Percentiles rank a stretch among this genome's conserved stretches.
These are phyloP conservation scores for Aspergillus heteromorphus DNA, from an alignment of 495 filamentous ascomycete genomes.

Conservation along the genomic window DNA sequence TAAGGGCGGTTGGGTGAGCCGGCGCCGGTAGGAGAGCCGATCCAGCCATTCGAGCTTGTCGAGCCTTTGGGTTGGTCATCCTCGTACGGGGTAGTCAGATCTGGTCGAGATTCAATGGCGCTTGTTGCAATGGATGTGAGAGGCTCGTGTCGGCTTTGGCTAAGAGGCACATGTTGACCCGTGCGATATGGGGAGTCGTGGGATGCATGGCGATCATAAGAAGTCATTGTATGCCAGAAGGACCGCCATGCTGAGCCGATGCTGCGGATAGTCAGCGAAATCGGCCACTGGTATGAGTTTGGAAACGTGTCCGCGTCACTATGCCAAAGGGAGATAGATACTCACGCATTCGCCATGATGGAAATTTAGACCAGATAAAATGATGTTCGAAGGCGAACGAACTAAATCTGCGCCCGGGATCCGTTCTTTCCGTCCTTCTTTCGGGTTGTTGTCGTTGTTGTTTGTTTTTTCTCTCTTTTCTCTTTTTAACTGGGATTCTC, in stretches of 20 bases:
- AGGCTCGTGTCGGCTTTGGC: slow-evolving; percentile 62
- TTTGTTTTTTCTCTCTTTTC: too few species aligned
- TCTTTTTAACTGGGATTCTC: neutral
- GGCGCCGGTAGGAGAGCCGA: slow-evolving; percentile 54
- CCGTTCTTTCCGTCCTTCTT: too few species aligned
- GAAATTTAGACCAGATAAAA: neutral
- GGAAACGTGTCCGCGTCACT: neutral
- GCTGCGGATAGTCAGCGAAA: slow-evolving; percentile 30
- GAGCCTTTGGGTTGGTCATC: slow-evolving; percentile 57
- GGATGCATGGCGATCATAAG: slow-evolving; percentile 68
- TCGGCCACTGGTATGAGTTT: neutral
- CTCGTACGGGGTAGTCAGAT: slow-evolving; percentile 66
- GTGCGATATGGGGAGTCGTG: slow-evolving; percentile 84
- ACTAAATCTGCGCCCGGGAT: neutral
- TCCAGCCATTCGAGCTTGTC: slow-evolving; percentile 50
- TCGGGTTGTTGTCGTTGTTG: too few species aligned
- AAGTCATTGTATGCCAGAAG: slow-evolving; percentile 97
- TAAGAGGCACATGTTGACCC: slow-evolving; percentile 72
- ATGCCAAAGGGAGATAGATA: slow-evolving; percentile 6
- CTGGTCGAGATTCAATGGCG: slow-evolving; percentile 69
- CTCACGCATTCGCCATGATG: slow-evolving; percentile 23
- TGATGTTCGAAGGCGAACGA: neutral
- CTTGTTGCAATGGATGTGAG: slow-evolving; percentile 75
- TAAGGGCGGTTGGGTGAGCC: slow-evolving; percentile 62
- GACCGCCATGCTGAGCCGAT: slow-evolving; percentile 62